Evolutionary conservation across 2,329 filamentous ascomycete genomes (phyloP).

Genomic region (Phoma sp.): DNA sequence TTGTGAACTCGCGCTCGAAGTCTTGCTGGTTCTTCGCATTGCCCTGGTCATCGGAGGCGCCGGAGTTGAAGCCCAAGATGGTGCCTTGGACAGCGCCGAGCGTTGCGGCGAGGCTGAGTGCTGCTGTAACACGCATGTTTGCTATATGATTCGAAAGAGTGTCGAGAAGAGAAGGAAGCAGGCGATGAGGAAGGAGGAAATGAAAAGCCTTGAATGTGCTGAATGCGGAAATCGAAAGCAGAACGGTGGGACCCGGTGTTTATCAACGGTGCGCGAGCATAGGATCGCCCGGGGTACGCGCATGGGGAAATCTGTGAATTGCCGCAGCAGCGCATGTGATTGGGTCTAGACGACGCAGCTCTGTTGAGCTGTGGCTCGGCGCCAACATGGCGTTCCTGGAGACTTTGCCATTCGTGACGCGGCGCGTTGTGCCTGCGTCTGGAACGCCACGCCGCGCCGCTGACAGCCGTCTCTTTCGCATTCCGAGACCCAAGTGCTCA

Average conservation of each 20-base stretch:
- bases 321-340: neutral
- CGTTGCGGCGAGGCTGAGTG: conserved; percentile 31
- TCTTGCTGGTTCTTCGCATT: conserved; percentile 64
- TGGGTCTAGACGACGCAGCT: conserved; percentile 7
- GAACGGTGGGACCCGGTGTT: conserved; percentile 9
- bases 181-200: too few relatives aligned
- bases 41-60: conserved; percentile 36
- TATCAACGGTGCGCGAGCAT: conserved; percentile 7
- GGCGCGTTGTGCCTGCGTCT: neutral
- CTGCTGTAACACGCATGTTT: conserved; percentile 30
- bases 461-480: neutral
- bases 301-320: conserved; percentile 10
- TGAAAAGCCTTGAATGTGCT: neutral
- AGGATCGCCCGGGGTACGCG: conserved; percentile 4
- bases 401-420: conserved; percentile 6
- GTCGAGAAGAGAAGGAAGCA: conserved; percentile 3
- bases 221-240: conserved; percentile 2
- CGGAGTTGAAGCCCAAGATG: conserved; percentile 44
- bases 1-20: conserved; percentile 72
- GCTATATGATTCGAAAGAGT: conserved; percentile 5
- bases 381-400: neutral
- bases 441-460: conserved; percentile 5
- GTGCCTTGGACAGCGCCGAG: conserved; percentile 31
- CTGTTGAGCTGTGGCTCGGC: conserved; percentile 11
- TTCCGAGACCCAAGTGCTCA: conserved; percentile 4